Conservation (phyloP, 371 early-diverging fungal genomes). For the Mortierella sp. region DNA sequence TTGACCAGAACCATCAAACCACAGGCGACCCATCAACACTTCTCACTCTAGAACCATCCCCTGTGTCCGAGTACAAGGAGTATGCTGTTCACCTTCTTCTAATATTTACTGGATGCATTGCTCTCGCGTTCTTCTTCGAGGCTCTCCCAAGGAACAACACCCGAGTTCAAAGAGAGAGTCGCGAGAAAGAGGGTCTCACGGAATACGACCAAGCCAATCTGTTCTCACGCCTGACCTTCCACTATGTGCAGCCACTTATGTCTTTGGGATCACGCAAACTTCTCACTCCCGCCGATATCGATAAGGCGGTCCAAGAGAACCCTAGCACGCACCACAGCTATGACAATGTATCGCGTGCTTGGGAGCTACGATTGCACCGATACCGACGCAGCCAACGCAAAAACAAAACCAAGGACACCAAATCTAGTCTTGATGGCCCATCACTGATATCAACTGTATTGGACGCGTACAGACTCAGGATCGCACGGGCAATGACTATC, state of each 20-base stretch:
- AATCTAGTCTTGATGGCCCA: slow-evolving; percentile 30
- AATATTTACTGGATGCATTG: slow-evolving; percentile 16
- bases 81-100: slow-evolving; percentile 26
- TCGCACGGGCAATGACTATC: slow-evolving; percentile 12
- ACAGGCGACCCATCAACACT: neutral
- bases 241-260: slow-evolving; percentile 31
- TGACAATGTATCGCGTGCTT: slow-evolving; percentile 4
- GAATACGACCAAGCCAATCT: slow-evolving; percentile 42
- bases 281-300: slow-evolving; percentile 20
- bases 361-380: too few relatives aligned
- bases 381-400: slow-evolving; percentile 19
- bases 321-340: slow-evolving; percentile 15
- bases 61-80: slow-evolving; percentile 26
- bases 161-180: slow-evolving; percentile 34
- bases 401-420: slow-evolving; percentile 7
- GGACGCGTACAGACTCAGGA: slow-evolving; percentile 17
- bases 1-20: too few relatives aligned
- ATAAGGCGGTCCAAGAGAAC: slow-evolving; percentile 29
- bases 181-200: slow-evolving; percentile 24
- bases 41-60: slow-evolving; percentile 23
- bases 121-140: slow-evolving; percentile 37
- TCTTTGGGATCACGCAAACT: slow-evolving; percentile 21
- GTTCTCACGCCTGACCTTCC: slow-evolving; percentile 36
- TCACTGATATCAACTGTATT: slow-evolving; percentile 28
- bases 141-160: slow-evolving; percentile 25